Base-by-base conservation (phyloP, 345 rosid species). In the Acer saccharum region DNA sequence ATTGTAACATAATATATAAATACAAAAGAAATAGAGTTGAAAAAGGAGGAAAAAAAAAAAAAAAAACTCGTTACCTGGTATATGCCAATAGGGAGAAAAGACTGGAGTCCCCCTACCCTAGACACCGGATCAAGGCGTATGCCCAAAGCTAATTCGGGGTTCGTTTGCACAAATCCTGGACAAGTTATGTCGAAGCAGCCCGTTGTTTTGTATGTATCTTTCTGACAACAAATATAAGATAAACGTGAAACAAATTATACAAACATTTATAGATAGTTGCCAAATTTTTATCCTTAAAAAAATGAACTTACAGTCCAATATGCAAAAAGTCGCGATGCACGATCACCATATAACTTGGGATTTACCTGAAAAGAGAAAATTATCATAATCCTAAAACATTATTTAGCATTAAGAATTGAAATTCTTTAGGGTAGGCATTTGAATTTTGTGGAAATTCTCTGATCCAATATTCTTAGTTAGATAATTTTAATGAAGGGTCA, bases 151-250 rank as follows among this genome's bases (percentile, higher is more conserved):
- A 80, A 0, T 0, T 72, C 12, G 0, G 9, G 1, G 58, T 65
- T 61, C 16, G 85, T 89, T 71, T 86, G 94, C 43, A 89, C 83
- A 48, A 90, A 90, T 14, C 90, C 90, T 3, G 83, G 1, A 68
- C 91, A 89, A 5, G 85, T 77, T 50, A 83, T 62, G 77, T 86
- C 87, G 57, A 86, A 70, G 80, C 88, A 87, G 0, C 90, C 88
- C 32, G 86, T 80, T 54, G 43, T 73, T 7, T 9, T n/a, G 78
- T 79, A 81, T 21, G 20, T 20, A 67, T 90, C 90, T 2, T 1
- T 67, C 86, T 88, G 70, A 43, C 1, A 62, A 77, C 9, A 44
- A 20, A 75, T 32, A 71, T 10, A 75, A 52, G 18, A 23, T 20
- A 21, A 69, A 63, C 44, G 44, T 55, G 25, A 66, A 6, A 50